phyloP scores from a whole-genome alignment of 306 rosid species.

The Adenanthera pavonina region DNA sequence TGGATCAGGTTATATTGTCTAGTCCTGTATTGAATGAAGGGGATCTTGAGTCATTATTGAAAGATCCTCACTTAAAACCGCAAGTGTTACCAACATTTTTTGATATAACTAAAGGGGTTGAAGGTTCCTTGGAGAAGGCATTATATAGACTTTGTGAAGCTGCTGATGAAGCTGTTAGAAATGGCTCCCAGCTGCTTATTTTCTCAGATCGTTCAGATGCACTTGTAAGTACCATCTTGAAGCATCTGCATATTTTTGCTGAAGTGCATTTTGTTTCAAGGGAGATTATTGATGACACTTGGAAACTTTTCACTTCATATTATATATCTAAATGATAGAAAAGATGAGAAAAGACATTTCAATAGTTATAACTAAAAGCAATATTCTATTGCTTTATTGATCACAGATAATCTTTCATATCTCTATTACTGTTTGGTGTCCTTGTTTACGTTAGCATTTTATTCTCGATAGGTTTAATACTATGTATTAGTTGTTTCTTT shows the following conservation, averaged over 20 bases:
- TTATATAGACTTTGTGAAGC: conserved; percentile 86
- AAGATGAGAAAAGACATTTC: conserved; percentile 23
- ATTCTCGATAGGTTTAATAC: background rate
- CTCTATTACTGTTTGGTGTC: background rate
- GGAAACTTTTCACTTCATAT: background rate
- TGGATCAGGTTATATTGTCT: conserved; percentile 83
- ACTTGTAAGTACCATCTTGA: conserved; percentile 60
- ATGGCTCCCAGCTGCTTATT: conserved; percentile 90
- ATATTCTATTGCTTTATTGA: conserved; percentile 27
- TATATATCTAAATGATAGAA: conserved; percentile 26
- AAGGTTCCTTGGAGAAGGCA: conserved; percentile 87
- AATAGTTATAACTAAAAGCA: conserved; percentile 5
- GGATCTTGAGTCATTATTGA: conserved; percentile 85
- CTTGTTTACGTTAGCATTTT: background rate
- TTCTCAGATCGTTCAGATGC: conserved; percentile 92
- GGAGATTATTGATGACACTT: background rate
- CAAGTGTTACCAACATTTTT: conserved; percentile 83
- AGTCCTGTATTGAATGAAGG: conserved; percentile 95
- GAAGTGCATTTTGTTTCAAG: background rate
- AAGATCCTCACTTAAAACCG: conserved; percentile 75
- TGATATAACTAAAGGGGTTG: conserved; percentile 89
- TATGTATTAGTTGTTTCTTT: background rate
- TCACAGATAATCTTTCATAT: conserved; percentile 3
- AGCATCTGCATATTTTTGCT: conserved; percentile 22
- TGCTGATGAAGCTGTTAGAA: conserved; percentile 99